Evolutionary conservation across 2,329 filamentous ascomycete species (phyloP).

Genomic region (Cadophora sp.): DNA sequence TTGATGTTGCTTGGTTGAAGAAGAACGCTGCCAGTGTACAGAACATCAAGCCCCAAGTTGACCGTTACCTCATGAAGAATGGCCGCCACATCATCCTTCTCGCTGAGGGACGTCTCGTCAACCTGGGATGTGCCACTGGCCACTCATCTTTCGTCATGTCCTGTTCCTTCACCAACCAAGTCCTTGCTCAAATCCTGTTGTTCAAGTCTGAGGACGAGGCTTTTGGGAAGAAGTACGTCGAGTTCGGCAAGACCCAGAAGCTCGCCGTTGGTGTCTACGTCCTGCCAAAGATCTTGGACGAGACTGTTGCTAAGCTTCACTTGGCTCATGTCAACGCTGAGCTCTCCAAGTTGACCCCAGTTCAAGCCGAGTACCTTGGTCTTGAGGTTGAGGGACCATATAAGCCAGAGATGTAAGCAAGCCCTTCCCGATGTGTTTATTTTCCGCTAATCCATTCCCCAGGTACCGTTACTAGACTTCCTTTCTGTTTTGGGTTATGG

Average conservation of each 20-base stretch:
- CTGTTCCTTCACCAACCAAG: conserved; percentile 99
- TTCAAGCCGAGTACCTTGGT: conserved; percentile 95
- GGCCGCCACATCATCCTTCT: conserved; percentile 98
- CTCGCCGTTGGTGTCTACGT: conserved; percentile 93
- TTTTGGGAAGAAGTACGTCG: conserved; percentile 92
- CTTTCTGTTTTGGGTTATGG: conserved; percentile 24
- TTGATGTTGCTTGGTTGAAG: conserved; percentile 99
- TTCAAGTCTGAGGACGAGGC: conserved; percentile 90
- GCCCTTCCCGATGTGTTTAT: conserved; percentile 4
- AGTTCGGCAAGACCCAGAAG: conserved; percentile 93
- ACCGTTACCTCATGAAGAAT: conserved; percentile 93
- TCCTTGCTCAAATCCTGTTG: conserved; percentile 98
- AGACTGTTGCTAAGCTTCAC: conserved; percentile 97
- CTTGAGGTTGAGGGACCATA: conserved; percentile 86
- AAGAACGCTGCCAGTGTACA: conserved; percentile 89
- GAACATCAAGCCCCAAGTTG: conserved; percentile 99
- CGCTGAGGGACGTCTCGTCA: conserved; percentile 97
- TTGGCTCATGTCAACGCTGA: conserved; percentile 93
- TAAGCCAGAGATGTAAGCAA: conserved; percentile 88
- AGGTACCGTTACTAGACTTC: conserved; percentile 46
- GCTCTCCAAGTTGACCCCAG: conserved; percentile 82
- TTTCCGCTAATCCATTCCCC: conserved; percentile 26
- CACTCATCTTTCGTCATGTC: conserved; percentile 99
- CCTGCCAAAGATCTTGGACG: conserved; percentile 97
- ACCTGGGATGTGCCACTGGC: conserved; percentile 97